A percentile compares a stretch with the other conserved stretches of the same genome.
Evolutionary conservation across 73 alveolate species (phyloP).

Genomic region (Paramecium octaurelia): DNA sequence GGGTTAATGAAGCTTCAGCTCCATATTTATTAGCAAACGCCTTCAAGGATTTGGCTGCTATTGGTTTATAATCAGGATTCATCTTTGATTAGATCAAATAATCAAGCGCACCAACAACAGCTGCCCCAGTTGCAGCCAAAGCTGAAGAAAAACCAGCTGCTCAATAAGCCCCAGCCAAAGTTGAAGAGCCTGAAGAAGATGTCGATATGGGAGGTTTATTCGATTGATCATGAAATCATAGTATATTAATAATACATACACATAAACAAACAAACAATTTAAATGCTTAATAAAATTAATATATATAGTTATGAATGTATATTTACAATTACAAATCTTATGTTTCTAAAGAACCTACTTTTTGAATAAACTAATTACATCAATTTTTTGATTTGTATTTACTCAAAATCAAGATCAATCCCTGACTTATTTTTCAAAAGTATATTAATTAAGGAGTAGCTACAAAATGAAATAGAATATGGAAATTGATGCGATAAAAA

Average conservation of each 20-base stretch:
- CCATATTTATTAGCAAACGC: constrained; percentile 96
- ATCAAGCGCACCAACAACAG: constrained; percentile 68
- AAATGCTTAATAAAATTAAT: background rate
- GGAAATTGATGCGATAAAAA: background rate
- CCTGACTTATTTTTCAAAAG: too few relatives aligned
- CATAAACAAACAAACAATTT: background rate
- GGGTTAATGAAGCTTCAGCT: constrained; percentile 91
- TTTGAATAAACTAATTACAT: background rate
- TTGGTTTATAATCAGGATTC: constrained; percentile 89
- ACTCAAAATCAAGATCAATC: background rate
- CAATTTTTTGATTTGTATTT: background rate
- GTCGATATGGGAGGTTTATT: constrained; percentile 93
- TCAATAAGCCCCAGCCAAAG: constrained; percentile 57
- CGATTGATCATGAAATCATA: constrained; percentile 69
- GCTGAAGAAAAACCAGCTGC: constrained; percentile 57
- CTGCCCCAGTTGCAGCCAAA: constrained; percentile 63
- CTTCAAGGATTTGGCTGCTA: constrained; percentile 96
- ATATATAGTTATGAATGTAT: too few relatives aligned
- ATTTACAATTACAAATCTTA: background rate
- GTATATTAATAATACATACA: constrained; percentile 24
- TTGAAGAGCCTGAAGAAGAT: constrained; percentile 94
- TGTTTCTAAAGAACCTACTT: background rate
- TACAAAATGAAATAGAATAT: too few relatives aligned
- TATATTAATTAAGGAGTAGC: too few relatives aligned
- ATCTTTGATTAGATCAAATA: constrained; percentile 82